Evolutionary conservation across 495 filamentous ascomycete species (phyloP), one percentile per base, ranked within the genome.

Genomic region (Penicillium ochrochloron): DNA sequence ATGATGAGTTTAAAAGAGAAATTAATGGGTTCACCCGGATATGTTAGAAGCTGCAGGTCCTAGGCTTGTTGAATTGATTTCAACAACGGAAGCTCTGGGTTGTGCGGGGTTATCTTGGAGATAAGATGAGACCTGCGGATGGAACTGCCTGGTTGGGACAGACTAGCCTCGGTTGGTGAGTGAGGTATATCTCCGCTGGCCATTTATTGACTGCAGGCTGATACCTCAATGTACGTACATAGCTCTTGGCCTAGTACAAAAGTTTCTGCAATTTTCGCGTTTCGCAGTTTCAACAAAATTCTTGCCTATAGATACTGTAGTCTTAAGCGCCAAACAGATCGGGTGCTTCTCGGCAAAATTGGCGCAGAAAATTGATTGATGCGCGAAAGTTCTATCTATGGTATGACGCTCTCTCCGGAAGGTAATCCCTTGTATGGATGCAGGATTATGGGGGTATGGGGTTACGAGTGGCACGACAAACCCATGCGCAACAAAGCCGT

Each of bases 41-140:
- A 11, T 12, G 8, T 37, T 14, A 2, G 10, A 14, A 37, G 4
- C 8, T 37, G 11, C 12, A 37, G 10, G 35, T 37, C 11, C 11
- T 14, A 41, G 37, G 37, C 23, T 5, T 48, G 44, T 23, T 25
- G 42, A n/a, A 46, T 23, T 46, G 25, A 29, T 59, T 12, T 17
- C 48, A 23, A 48, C 2, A 17, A n/a, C 59, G 9, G 7, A 50
- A 35, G 12, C 31, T 27, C 54, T 29, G 23, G 12, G 15, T 33
- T 12, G 60, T 64, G 70, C 70, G 70, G 70, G 70, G 70, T 70
- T 64, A 66, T 72, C 64, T 70, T 67, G 61, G 67, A 60, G 34
- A n/a, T 23, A 41, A 19, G 50, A 34, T 46, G 21, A 41, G n/a
- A 8, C 27, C 46, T n/a, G 29, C 57, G 66, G 64, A 25, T 70